Evolutionary conservation across 345 rosid species (phyloP).

Genomic region (Aquilaria yunnanensis): DNA sequence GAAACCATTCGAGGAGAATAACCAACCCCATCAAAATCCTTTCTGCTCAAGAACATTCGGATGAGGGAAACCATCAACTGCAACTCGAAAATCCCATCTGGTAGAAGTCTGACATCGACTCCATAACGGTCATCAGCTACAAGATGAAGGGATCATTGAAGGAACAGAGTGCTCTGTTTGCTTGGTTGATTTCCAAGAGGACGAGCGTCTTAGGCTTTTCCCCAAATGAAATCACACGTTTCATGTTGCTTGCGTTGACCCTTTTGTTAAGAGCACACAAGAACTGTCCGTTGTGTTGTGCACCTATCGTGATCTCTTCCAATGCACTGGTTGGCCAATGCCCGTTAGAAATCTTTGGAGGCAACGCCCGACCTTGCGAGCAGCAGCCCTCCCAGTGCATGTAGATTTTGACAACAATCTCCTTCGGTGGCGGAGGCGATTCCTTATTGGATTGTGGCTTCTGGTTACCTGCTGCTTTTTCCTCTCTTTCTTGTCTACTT

Average conservation of each 20-base stretch:
- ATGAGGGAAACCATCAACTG: constrained; percentile 30
- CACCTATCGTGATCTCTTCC: constrained; percentile 33
- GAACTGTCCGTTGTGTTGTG: constrained; percentile 83
- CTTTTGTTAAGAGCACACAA: constrained; percentile 71
- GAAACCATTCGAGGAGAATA: constrained; percentile 14
- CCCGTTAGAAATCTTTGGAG: too few relatives aligned
- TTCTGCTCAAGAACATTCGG: constrained; percentile 20
- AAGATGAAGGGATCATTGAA: constrained; percentile 42
- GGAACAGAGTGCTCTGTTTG: constrained; percentile 86
- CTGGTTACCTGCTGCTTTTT: too few relatives aligned
- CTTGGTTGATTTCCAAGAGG: constrained; percentile 62
- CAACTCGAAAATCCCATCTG: constrained; percentile 46
- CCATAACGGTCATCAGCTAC: constrained; percentile 48
- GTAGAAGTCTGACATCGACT: constrained; percentile 53
- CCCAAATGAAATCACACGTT: constrained; percentile 85
- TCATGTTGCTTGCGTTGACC: constrained; percentile 69
- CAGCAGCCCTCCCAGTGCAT: too few relatives aligned
- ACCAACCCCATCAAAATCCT: constrained; percentile 18
- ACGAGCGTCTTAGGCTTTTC: constrained; percentile 55
- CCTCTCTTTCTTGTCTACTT: too few relatives aligned
- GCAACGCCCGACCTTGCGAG: too few relatives aligned
- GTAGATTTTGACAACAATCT: too few relatives aligned
- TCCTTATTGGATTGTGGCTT: too few relatives aligned
- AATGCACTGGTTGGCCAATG: constrained; percentile 1
- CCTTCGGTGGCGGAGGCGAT: too few relatives aligned